phyloP scores from a whole-genome alignment of 2,329 filamentous ascomycete species.

The Paraphoma sp. region DNA sequence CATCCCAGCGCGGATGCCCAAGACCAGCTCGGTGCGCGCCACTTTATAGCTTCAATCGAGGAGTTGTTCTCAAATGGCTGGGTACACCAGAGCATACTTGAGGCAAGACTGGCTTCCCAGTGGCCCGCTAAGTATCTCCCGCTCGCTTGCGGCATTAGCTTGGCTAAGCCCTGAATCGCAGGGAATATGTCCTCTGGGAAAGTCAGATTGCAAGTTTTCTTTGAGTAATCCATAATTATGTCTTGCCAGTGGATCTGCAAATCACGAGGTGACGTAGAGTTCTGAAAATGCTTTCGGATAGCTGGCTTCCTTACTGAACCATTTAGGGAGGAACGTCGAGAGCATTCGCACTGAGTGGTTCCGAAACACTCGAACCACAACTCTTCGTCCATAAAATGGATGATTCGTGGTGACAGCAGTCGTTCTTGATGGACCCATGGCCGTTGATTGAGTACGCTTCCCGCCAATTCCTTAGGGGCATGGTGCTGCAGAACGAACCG shows the following conservation, averaged over 20 bases:
- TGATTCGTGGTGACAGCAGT: not conserved
- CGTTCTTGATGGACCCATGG: not conserved
- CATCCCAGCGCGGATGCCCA: not conserved
- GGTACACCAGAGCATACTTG: not conserved
- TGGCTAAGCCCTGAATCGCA: not conserved
- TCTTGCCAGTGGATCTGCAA: not conserved
- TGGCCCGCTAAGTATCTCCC: not conserved
- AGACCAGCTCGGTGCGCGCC: not conserved
- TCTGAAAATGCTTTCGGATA: not conserved
- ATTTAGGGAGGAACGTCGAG: not conserved
- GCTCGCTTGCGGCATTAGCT: not conserved
- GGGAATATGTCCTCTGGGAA: not conserved
- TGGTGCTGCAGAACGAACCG: not conserved
- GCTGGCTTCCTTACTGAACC: not conserved
- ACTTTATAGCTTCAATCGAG: not conserved
- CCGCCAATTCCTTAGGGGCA: not conserved
- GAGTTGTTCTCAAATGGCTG: too few species aligned
- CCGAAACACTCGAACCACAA: not conserved
- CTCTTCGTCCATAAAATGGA: not conserved
- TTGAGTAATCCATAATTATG: not conserved
- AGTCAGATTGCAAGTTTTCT: not conserved
- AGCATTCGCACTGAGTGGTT: not conserved
- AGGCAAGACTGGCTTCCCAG: not conserved
- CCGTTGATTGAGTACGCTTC: not conserved
- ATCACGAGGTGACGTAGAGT: not conserved